Base-by-base conservation (phyloP, 805 yeast species). In the Candida methanosorbosa region DNA sequence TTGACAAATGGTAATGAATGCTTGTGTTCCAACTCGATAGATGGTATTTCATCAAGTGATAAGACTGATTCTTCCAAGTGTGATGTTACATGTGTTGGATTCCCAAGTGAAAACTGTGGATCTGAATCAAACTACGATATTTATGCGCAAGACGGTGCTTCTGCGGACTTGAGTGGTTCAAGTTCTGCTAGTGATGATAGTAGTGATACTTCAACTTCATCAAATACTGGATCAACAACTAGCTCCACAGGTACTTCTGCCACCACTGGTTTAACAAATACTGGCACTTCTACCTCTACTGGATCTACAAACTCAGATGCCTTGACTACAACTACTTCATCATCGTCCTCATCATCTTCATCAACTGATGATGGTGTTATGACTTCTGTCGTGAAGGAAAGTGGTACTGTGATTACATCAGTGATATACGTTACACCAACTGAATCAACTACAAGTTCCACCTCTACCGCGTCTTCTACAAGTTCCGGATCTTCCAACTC, bases 81-180 rank as follows among this genome's bases (percentile, higher is more conserved):
- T 56, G 40, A 51, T 33, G 38, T 46, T 1, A 25, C 45, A 4
- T 84, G 95, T 56, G 53, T 49, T 17, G 94, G 86, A 13, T 84
- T 68, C 56, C 70, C 74, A 9, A 28, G 43, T 3, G 81, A 79
- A 35, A 58, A 41, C 7, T 84, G 95, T 26, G 18, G 18, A 8
- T 84, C 94, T 54, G 81, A 70, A 48, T 68, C 52, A 20, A 68
- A 66, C 36, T 67, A 68, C 44, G 54, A 63, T 24, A 70, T 76
- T 14, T 74, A 61, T 40, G 56, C 66, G 7, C 57, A 61, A 33
- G 57, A 41, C 17, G 63, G 50, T 27, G 39, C n/a, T n/a, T 34
- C 53, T 38, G 45, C 61, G 47, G 56, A 50, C 47, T 40, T 35
- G 11, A 32, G 33, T 25, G 30, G 31, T 18, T 31, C 35, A n/a